Percentiles rank a stretch among this genome's conserved stretches.
Conservation (phyloP, 495 filamentous ascomycete species). For the Talaromyces nanjingensis region DNA sequence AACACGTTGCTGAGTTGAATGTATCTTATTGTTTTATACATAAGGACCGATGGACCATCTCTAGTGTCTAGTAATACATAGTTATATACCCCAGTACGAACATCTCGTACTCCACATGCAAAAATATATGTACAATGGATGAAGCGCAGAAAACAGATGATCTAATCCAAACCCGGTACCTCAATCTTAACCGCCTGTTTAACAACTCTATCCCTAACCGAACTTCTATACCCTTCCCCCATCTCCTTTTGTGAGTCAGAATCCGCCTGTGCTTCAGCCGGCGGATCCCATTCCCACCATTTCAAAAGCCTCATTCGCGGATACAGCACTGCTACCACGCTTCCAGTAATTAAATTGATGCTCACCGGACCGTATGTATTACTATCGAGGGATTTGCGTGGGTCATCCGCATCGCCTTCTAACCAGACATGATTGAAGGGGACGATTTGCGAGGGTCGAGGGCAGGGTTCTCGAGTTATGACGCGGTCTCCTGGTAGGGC, state of each 20-base stretch:
- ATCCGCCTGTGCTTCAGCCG: constrained; percentile 18
- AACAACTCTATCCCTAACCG: constrained; percentile 32
- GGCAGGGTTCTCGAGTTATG: constrained; percentile 53
- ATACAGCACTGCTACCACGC: constrained; percentile 54
- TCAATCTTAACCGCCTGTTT: constrained; percentile 35
- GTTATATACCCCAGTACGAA: background rate
- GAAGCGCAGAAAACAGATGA: background rate
- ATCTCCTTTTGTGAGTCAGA: constrained; percentile 9
- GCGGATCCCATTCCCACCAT: constrained; percentile 33
- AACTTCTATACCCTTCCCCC: constrained; percentile 32
- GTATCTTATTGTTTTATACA: background rate
- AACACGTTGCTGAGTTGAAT: background rate
- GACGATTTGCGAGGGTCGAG: constrained; percentile 47
- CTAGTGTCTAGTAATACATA: constrained; percentile 2
- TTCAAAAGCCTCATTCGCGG: constrained; percentile 45
- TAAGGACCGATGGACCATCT: background rate
- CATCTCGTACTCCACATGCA: background rate
- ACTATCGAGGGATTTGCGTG: constrained; percentile 55
- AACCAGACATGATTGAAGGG: constrained; percentile 73
- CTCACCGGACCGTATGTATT: constrained; percentile 68
- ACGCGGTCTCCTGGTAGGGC: constrained; percentile 65
- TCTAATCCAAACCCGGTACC: constrained; percentile 17
- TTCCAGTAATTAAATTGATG: constrained; percentile 54
- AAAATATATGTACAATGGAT: constrained; percentile 5
- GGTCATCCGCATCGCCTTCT: constrained; percentile 60